These are phyloP conservation scores for Bipolaris victoriae DNA, from an alignment of 2,329 filamentous ascomycete genomes.

Conservation along the genomic window DNA sequence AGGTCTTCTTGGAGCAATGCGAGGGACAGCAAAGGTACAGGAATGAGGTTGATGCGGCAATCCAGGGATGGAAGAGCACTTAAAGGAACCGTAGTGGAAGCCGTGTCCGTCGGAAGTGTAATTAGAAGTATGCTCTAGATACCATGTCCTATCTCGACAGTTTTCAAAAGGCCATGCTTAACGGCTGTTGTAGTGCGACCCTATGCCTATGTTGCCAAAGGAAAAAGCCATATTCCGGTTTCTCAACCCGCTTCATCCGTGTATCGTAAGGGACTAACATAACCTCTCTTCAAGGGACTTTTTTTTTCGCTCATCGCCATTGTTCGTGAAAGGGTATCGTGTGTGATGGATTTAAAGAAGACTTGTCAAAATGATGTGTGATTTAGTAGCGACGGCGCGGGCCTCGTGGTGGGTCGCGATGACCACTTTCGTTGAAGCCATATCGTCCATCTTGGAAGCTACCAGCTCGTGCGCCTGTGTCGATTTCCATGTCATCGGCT, in stretches of 20 bases:
- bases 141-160: conserved; percentile 7
- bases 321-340: conserved; percentile 36
- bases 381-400: conserved; percentile 43
- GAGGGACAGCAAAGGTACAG: conserved; percentile 83
- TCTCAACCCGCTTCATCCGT: neutral
- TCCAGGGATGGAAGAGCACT: conserved; percentile 41
- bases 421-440: conserved; percentile 47
- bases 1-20: conserved; percentile 94
- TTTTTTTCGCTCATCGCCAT: conserved; percentile 9
- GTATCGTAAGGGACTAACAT: neutral
- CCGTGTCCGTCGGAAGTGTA: neutral
- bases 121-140: conserved; percentile 12
- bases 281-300: neutral
- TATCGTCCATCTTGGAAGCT: conserved; percentile 54
- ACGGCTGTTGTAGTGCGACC: conserved; percentile 1
- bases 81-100: neutral
- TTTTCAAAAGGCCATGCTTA: neutral
- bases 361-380: neutral
- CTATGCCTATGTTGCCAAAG: conserved; percentile 7
- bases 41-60: conserved; percentile 70
- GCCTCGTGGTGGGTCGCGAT: conserved; percentile 39
- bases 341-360: conserved; percentile 21
- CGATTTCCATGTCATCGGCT: conserved; percentile 53
- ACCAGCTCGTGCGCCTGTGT: conserved; percentile 39
- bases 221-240: neutral